These are phyloP conservation scores for Byssochlamys sp. DNA, from an alignment of 2,329 filamentous ascomycete species.

Conservation along the genomic window DNA sequence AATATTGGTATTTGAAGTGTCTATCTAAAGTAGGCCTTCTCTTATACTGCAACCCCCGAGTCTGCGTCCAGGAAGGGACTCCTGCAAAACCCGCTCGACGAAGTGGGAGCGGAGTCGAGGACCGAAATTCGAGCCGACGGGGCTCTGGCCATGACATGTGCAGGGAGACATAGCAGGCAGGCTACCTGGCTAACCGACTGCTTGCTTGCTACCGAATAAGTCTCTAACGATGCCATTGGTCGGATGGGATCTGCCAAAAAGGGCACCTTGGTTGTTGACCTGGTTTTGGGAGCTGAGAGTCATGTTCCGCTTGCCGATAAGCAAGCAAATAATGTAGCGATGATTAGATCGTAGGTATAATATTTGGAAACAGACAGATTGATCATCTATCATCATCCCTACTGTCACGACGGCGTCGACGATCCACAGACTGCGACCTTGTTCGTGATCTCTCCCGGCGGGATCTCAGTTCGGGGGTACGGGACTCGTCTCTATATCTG, in stretches of 20 bases:
- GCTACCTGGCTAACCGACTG: not conserved
- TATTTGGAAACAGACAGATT: not conserved
- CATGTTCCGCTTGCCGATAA: not conserved
- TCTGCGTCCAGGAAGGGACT: not conserved
- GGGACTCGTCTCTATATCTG: slow-evolving; percentile 17
- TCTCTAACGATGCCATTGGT: not conserved
- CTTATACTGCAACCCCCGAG: not conserved
- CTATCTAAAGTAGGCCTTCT: slow-evolving; percentile 4
- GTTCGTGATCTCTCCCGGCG: slow-evolving; percentile 7
- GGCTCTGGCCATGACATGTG: not conserved
- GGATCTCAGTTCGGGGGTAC: slow-evolving; percentile 17
- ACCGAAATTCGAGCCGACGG: not conserved
- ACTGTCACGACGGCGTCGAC: slow-evolving; percentile 16
- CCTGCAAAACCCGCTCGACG: not conserved
- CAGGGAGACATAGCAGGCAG: not conserved
- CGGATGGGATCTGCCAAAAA: not conserved
- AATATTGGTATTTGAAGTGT: not conserved
- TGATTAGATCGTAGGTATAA: not conserved
- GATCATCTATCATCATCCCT: slow-evolving; percentile 22
- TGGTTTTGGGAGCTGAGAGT: not conserved
- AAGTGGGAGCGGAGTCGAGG: not conserved
- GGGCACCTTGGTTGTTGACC: not conserved
- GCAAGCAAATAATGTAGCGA: not conserved
- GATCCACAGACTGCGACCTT: slow-evolving; percentile 6
- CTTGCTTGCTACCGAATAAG: not conserved